phyloP scores from a whole-genome alignment of 495 filamentous ascomycete genomes.

The Lineolata rhizophorae region DNA sequence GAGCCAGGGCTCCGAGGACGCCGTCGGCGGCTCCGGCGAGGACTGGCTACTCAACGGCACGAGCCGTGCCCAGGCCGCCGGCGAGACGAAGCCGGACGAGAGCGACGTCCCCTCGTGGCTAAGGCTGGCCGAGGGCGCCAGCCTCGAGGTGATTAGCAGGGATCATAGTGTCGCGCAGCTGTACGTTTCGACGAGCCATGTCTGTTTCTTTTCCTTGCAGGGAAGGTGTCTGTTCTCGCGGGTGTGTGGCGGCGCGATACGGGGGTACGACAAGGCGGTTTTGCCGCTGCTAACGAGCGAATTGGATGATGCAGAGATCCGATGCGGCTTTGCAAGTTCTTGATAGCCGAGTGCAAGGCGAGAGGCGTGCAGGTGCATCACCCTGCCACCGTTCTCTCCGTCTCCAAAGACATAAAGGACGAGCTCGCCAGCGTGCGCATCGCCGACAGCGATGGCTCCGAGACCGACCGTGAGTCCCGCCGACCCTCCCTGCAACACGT shows the following conservation, averaged over 20 bases:
- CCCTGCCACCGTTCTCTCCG: conserved; percentile 30
- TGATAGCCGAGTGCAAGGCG: conserved; percentile 31
- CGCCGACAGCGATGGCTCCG: conserved; percentile 22
- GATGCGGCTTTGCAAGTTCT: conserved; percentile 34
- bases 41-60: conserved; percentile 42
- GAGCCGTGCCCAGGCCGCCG: conserved; percentile 38
- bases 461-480: conserved; percentile 20
- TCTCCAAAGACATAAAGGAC: conserved; percentile 25
- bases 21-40: conserved; percentile 13
- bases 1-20: conserved; percentile 22
- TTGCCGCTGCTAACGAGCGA: too few species aligned
- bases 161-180: conserved; percentile 42
- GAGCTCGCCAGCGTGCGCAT: conserved; percentile 27
- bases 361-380: conserved; percentile 47
- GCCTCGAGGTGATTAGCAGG: conserved; percentile 39
- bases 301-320: conserved; percentile 40
- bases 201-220: too few species aligned
- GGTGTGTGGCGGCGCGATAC: too few species aligned
- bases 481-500: not conserved
- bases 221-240: too few species aligned
- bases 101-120: conserved; percentile 36
- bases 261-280: too few species aligned
- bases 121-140: conserved; percentile 24
- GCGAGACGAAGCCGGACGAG: conserved; percentile 2
- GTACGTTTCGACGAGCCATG: too few species aligned